Conservation (phyloP, 371 early-diverging fungal genomes). For the Saksenaea oblongispora region DNA sequence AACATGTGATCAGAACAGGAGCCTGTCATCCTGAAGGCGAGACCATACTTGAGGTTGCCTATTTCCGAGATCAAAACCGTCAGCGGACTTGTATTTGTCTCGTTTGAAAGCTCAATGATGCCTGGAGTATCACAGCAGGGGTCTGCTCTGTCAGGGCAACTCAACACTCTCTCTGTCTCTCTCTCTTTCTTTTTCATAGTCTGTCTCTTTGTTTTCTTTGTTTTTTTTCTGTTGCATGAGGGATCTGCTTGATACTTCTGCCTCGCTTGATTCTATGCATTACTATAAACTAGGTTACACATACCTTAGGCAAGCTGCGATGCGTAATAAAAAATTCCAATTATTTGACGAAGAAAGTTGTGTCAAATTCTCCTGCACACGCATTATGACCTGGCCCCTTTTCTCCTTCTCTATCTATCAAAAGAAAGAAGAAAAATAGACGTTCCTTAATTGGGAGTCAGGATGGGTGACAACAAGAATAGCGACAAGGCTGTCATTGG, state of each 20-base stretch:
- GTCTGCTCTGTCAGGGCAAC: too few species aligned
- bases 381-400: not conserved
- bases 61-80: not conserved
- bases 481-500: too few species aligned
- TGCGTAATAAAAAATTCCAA: not conserved
- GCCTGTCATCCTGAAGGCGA: not conserved
- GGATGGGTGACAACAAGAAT: too few species aligned
- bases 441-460: too few species aligned
- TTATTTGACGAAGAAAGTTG: not conserved
- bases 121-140: too few species aligned
- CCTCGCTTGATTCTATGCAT: not conserved
- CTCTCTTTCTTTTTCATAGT: too few species aligned
- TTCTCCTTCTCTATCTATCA: not conserved
- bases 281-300: not conserved
- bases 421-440: not conserved
- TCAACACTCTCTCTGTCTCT: too few species aligned
- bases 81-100: too few species aligned
- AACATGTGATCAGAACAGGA: not conserved
- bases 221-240: not conserved
- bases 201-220: too few species aligned
- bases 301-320: not conserved
- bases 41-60: not conserved
- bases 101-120: too few species aligned
- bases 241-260: not conserved
- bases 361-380: conserved; percentile 1